phyloP scores from a whole-genome alignment of 306 rosid genomes.

The Vachellia collinsii region DNA sequence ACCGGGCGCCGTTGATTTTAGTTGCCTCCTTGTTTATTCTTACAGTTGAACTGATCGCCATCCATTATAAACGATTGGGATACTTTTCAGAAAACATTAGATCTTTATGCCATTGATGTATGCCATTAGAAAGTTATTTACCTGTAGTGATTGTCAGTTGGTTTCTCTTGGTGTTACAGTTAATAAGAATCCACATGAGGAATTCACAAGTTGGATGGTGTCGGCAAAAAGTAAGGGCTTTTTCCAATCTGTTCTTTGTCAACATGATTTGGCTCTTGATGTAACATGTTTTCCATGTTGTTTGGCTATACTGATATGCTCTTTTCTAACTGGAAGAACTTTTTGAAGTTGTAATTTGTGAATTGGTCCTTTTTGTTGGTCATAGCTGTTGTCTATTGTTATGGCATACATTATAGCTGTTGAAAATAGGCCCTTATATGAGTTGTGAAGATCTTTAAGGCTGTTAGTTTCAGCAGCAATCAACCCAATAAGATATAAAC shows the following conservation, averaged over 20 bases:
- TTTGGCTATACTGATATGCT: constrained; percentile 1
- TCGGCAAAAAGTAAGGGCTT: constrained; percentile 86
- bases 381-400: constrained; percentile 25
- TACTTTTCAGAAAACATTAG: constrained; percentile 12
- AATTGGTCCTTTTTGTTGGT: constrained; percentile 23
- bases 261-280: not conserved
- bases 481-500: constrained; percentile 23
- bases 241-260: constrained; percentile 19
- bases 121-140: constrained; percentile 29
- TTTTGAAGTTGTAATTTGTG: constrained; percentile 19
- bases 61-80: constrained; percentile 20
- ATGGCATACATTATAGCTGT: constrained; percentile 14
- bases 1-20: constrained; percentile 15
- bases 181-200: constrained; percentile 72
- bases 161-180: constrained; percentile 52
- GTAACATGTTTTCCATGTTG: not conserved
- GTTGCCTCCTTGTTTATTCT: constrained; percentile 25
- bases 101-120: constrained; percentile 27
- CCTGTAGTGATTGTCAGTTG: constrained; percentile 30
- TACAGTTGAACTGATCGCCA: constrained; percentile 1
- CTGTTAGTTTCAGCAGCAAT: constrained; percentile 13
- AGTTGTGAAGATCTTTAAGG: constrained; percentile 25
- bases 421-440: constrained; percentile 23
- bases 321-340: constrained; percentile 37
- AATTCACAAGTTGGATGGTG: constrained; percentile 73